Evolutionary conservation across 2,329 filamentous ascomycete genomes (phyloP), one percentile per base, ranked within the genome.

Genomic region (Zymoseptoria passerinii): DNA sequence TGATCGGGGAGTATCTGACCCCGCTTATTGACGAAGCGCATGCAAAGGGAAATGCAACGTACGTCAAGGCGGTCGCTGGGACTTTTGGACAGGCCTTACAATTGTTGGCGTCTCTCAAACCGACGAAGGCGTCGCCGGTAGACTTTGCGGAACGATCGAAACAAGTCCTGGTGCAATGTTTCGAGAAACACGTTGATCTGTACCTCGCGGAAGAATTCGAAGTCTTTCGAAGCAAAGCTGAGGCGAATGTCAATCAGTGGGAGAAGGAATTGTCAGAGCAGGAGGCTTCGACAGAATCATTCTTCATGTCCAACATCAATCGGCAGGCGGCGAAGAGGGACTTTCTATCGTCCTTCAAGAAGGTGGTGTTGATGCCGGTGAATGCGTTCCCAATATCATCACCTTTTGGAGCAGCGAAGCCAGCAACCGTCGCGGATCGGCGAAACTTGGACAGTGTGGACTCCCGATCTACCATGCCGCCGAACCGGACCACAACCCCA

Each of bases 301-400:
- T 95, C 70, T 94, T 91, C 76, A 96, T 97, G 92, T 88, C 88
- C 23, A 96, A 91, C 71, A 85, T 97, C 69, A 96, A 92, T 70
- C 83, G 94, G 27, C 91, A 95, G 71, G 94, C 91, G 0, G 94
- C 95, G 63, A 99, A 99, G 76, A 90, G 91, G 65, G 94, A 99
- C 71, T 99, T 99, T 68, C 72, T 99, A 61, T 94, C 87, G 51
- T 96, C 92, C 0, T 99, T 99, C 79, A 96, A 91, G 71, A 97
- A 97, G 73, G 94, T 99, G 8, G 89, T 99, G 64, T 96, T 99
- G 92, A 95, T 96, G 86, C 94, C 94, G 1, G 92, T 99, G 53
- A 95, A 90, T 55, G 92, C 91, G 78, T 83, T 78, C n/a, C 80
- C 80, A 56, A 55, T 63, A 13, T 55, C 55, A 13, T 63, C 59